phyloP scores from a whole-genome alignment of 75 land plant genomes.

The Picea sitchensis region DNA sequence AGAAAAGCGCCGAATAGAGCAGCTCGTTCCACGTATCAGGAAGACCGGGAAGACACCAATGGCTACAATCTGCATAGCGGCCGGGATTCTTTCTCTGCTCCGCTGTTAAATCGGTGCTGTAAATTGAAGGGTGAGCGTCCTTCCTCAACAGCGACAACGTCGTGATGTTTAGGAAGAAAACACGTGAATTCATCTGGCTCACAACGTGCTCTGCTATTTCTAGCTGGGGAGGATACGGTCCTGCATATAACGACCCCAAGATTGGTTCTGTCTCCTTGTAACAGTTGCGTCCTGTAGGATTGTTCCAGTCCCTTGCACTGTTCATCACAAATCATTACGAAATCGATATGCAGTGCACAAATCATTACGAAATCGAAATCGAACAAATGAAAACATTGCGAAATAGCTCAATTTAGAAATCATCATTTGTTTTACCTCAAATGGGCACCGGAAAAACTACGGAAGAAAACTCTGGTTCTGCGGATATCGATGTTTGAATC shows the following conservation, averaged over 20 bases:
- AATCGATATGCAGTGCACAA: background rate
- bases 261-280: background rate
- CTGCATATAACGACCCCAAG: background rate
- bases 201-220: background rate
- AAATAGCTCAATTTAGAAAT: no score
- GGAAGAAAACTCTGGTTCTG: constrained; percentile 62
- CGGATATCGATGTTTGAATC: constrained; percentile 40
- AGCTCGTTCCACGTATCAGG: constrained; percentile 52
- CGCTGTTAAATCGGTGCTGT: constrained; percentile 7
- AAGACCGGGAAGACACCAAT: constrained; percentile 44
- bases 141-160: constrained; percentile 19
- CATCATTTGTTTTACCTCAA: constrained; percentile 26
- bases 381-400: no score
- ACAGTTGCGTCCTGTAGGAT: background rate
- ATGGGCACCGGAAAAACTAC: constrained; percentile 57
- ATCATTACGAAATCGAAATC: no score
- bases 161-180: constrained; percentile 33
- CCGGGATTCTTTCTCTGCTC: background rate
- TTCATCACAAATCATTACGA: background rate
- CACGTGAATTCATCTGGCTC: background rate
- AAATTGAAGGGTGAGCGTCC: constrained; percentile 37
- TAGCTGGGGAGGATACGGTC: background rate
- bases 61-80: constrained; percentile 35
- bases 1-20: constrained; percentile 18
- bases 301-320: constrained; percentile 9